phyloP scores from a whole-genome alignment of 2,329 filamentous ascomycete species.

The Sclerotinia subarctica region DNA sequence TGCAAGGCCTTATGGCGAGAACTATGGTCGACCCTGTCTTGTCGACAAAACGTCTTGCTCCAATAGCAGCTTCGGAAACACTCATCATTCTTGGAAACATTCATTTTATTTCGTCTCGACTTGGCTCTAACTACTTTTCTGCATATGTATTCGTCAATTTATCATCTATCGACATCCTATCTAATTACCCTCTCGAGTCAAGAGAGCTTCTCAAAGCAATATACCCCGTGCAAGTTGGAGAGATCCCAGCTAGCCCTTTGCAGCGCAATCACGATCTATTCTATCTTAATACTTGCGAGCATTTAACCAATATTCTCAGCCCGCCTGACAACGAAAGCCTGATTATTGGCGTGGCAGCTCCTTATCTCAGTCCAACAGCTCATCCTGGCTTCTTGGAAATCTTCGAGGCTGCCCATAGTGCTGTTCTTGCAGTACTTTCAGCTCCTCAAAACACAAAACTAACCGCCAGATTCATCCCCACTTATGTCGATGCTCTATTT shows the following conservation, averaged over 20 bases:
- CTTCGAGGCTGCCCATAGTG: slow-evolving; percentile 69
- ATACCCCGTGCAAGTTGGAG: slow-evolving; percentile 42
- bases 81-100: slow-evolving; percentile 63
- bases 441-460: slow-evolving; percentile 61
- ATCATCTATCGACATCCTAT: slow-evolving; percentile 65
- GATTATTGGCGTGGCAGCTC: slow-evolving; percentile 58
- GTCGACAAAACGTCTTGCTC: slow-evolving; percentile 48
- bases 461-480: slow-evolving; percentile 60
- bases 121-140: slow-evolving; percentile 62
- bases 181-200: slow-evolving; percentile 56
- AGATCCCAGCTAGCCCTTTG: slow-evolving; percentile 60
- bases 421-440: slow-evolving; percentile 66
- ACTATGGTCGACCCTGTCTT: slow-evolving; percentile 55
- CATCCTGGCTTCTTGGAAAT: slow-evolving; percentile 54
- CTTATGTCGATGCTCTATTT: slow-evolving; percentile 67
- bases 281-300: slow-evolving; percentile 68
- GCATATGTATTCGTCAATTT: slow-evolving; percentile 69
- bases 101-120: slow-evolving; percentile 66
- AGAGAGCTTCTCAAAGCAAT: slow-evolving; percentile 53
- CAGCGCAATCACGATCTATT: slow-evolving; percentile 67
- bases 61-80: slow-evolving; percentile 57
- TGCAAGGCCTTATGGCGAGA: slow-evolving; percentile 57
- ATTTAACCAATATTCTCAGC: slow-evolving; percentile 60
- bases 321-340: slow-evolving; percentile 57
- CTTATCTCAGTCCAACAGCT: slow-evolving; percentile 55